phyloP scores from a whole-genome alignment of 441 rosid genomes.

The Isatis lusitanica region DNA sequence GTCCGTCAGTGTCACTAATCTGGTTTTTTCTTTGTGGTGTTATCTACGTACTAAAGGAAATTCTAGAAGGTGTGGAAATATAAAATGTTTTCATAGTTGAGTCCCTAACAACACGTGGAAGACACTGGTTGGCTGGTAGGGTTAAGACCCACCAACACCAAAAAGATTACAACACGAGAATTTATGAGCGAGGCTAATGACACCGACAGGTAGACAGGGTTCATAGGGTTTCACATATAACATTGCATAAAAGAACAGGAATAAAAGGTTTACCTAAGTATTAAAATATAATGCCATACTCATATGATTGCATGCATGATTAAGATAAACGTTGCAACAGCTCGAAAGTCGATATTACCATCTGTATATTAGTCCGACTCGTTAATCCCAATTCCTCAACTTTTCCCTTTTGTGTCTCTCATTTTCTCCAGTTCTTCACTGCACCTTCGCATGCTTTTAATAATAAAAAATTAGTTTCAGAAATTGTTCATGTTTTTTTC shows the following conservation, averaged over 20 bases:
- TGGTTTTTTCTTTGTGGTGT: too few relatives aligned
- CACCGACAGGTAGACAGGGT: neutral
- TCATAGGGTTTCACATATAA: conserved; percentile 14
- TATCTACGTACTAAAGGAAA: neutral
- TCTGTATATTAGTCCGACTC: conserved; percentile 3
- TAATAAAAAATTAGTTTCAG: too few relatives aligned
- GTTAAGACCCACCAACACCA: conserved; percentile 6
- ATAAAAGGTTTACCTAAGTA: neutral
- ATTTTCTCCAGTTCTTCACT: neutral
- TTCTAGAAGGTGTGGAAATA: conserved; percentile 15
- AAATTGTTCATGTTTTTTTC: too few relatives aligned
- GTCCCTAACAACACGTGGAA: conserved; percentile 6
- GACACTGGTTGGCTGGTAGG: neutral
- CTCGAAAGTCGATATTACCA: neutral
- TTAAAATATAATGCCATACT: neutral
- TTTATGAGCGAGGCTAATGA: conserved; percentile 17
- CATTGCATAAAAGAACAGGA: neutral
- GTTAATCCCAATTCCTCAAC: conserved; percentile 3
- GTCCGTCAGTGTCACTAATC: neutral
- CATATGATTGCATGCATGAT: conserved; percentile 29
- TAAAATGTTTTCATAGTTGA: neutral
- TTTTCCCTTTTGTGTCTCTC: conserved; percentile 16
- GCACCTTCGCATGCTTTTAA: neutral
- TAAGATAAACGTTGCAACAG: conserved; percentile 8
- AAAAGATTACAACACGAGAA: neutral